phyloP scores from a whole-genome alignment of 106 monocot species.

The Dioscorea dumetorum region DNA sequence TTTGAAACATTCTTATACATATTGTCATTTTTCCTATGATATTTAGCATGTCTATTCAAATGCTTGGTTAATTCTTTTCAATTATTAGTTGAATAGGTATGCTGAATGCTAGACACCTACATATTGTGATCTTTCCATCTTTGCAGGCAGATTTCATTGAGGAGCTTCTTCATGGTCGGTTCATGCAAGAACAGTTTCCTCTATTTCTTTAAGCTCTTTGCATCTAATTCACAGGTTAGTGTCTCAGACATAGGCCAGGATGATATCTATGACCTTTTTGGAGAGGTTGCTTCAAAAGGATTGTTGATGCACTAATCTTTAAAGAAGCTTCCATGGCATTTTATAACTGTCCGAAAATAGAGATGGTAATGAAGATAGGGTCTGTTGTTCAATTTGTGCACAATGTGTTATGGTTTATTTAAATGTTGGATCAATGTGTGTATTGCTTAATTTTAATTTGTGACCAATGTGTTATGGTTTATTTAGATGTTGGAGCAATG shows the following conservation, averaged over 20 bases:
- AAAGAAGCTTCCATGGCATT: conserved; percentile 43
- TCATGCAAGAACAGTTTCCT: conserved; percentile 31
- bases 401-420: no score
- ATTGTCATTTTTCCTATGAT: no score
- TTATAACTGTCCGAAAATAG: conserved; percentile 25
- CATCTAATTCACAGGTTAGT: conserved; percentile 17
- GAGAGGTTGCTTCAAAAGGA: conserved; percentile 37
- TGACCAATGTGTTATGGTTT: no score
- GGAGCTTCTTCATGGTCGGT: conserved; percentile 42
- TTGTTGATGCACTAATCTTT: conserved; percentile 34
- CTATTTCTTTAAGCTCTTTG: neutral
- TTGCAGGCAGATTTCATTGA: conserved; percentile 53
- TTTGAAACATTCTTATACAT: no score
- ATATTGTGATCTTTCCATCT: neutral
- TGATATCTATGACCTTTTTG: conserved; percentile 37
- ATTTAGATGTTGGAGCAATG: no score
- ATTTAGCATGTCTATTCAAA: no score
- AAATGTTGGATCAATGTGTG: no score
- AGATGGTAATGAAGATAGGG: conserved; percentile 15
- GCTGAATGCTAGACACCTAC: neutral
- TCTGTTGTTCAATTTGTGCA: conserved; percentile 48
- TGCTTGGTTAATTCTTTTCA: no score
- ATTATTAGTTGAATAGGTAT: no score
- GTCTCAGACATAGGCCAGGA: conserved; percentile 32
- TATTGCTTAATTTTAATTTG: no score